Base-by-base conservation (phyloP, 192 early-diverging fungal species). In the Fimicolochytrium jonesii region DNA sequence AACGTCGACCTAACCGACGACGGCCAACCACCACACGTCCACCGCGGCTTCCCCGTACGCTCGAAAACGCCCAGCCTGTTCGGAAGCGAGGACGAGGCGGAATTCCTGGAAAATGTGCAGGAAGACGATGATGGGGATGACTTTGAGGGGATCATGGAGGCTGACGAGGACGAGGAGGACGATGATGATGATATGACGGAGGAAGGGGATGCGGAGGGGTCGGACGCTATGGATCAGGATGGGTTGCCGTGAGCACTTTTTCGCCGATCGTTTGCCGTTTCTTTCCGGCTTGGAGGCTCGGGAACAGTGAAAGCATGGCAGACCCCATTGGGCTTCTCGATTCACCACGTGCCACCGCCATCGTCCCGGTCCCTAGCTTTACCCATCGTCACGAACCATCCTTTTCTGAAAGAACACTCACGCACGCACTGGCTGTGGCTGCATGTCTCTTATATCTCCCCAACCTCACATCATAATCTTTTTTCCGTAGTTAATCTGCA, bases 1-100 rank as follows among this genome's bases (percentile, higher is more conserved):
- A 63, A 66, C 57, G 62, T 73, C 25, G 57, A 64, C 23, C 56
- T 72, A n/a, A 55, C 56, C 41, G 67, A 70, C 22, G 36, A 20
- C 34, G 45, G 29, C 18, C 36, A 36, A 42, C 65, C 60, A 4
- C 57, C 60, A 13, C 59, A 67, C n/a, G 51, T 61, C 15, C 60
- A 68, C 35, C 43, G 53, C 30, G 71, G 66, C 5, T 62, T 73
- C 35, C 66, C 57, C n/a, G 47, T 59, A 2, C 49, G 51, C 36
- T 11, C 20, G 43, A 43, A 59, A 29, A 29, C 45, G 30, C 57
- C 41, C 17, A 26, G 20, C 41, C 41, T 0, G 41, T 15, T 42
- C 41, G 48, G 48, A 2, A 28, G 25, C 18, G 25, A 50, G 15
- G 17, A 13, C 48, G 23, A 50, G 48, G 58, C 26, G 29, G 63